Evolutionary conservation across 2,329 filamentous ascomycete species (phyloP), one percentile per base, ranked within the genome.

Genomic region (Calonectria pauciramosa): DNA sequence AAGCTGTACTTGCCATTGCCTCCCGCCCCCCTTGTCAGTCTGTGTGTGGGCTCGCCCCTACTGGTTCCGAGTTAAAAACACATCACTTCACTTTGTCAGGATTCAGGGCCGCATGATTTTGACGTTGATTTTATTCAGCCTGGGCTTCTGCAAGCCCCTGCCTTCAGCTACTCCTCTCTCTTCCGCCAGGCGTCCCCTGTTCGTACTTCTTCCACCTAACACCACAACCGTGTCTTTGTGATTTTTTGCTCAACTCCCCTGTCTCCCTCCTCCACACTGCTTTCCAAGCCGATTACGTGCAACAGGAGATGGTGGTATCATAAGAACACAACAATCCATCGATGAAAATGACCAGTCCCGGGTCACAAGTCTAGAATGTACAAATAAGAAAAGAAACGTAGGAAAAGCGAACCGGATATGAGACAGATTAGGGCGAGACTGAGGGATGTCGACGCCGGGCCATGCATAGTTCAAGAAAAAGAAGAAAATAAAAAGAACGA

Each of bases 331-430:
- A 76, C 70, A 59, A 76, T 75, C 73, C 54, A 76, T 77, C 78
- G 77, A 82, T 41, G 70, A 74, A 69, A 68, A 76, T 71, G 80
- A 79, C 82, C 82, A 78, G 76, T 80, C 82, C 80, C 76, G 80
- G 80, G 80, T 80, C 80, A 23, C 71, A 72, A 75, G 77, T 83
- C 83, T 84, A 83, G 79, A 82, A 84, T 84, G 80, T 83, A 84
- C 81, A 83, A 71, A 41, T 74, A 81, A 82, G 78, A 70, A 71
- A 74, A 74, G 78, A 74, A 75, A 70, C 68, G 70, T 68, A 74
- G 60, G 67, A 78, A 77, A 72, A 75, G 66, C 72, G 74, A 76
- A 81, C 77, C 73, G 78, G 81, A 77, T 80, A 82, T 82, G 76
- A 82, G 75, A 76, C 80, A 77, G 80, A 83, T 83, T 80, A 83